Conservation (phyloP, 345 rosid species). For the Bruguiera sexangula region DNA sequence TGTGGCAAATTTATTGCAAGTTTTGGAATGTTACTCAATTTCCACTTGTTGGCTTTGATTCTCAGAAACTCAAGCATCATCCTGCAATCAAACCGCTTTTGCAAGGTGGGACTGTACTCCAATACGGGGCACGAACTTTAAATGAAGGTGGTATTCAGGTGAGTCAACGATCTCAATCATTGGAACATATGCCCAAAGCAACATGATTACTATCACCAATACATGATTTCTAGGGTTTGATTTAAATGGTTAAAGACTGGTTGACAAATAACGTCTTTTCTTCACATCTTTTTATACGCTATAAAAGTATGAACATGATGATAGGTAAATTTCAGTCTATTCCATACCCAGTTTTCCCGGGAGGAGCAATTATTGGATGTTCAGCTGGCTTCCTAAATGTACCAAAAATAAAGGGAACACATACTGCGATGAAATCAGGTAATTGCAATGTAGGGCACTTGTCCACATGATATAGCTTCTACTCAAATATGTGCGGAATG, state of each 20-base stretch:
- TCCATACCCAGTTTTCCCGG: constrained; percentile 97
- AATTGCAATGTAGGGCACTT: not conserved
- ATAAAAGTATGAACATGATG: constrained; percentile 54
- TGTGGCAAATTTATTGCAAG: not conserved
- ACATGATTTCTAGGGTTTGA: not conserved
- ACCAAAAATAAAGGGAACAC: constrained; percentile 98
- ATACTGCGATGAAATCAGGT: constrained; percentile 99
- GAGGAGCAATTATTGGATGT: constrained; percentile 95
- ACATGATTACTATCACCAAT: not conserved
- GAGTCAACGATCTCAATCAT: constrained; percentile 22
- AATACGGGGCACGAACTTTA: constrained; percentile 93
- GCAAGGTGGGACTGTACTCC: constrained; percentile 88
- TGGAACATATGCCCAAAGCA: not conserved
- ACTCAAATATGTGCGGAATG: not conserved
- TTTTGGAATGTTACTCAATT: constrained; percentile 16
- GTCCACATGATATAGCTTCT: not conserved
- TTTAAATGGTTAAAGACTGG: constrained; percentile 1
- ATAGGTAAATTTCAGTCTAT: constrained; percentile 96
- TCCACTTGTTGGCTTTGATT: constrained; percentile 11
- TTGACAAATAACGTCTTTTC: not conserved
- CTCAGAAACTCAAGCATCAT: constrained; percentile 88
- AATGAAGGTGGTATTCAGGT: constrained; percentile 99
- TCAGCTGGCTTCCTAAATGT: constrained; percentile 96
- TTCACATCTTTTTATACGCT: constrained; percentile 8
- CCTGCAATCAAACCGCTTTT: constrained; percentile 73